phyloP scores from a whole-genome alignment of 2,329 filamentous ascomycete genomes.

The Colletotrichum falcatum region DNA sequence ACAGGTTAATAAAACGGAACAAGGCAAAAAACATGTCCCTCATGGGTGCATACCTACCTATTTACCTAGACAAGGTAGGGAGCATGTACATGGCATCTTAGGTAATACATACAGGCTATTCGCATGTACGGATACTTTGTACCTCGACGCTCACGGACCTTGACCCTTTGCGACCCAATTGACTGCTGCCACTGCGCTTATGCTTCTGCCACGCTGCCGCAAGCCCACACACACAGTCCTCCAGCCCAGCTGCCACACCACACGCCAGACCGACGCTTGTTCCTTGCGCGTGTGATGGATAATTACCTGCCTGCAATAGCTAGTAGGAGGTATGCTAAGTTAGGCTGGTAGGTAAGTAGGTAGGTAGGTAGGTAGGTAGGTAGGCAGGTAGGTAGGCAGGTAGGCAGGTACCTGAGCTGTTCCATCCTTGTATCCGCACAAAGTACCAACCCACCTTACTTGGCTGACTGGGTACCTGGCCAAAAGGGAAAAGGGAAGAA shows the following conservation, averaged over 20 bases:
- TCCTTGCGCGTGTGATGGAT: not conserved
- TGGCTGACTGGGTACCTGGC: not conserved
- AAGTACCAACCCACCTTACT: not conserved
- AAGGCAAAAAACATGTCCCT: too few species aligned
- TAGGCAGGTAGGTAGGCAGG: not conserved
- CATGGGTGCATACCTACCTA: too few species aligned
- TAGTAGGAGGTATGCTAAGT: too few species aligned
- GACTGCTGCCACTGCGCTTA: conserved; percentile 6
- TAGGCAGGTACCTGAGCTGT: not conserved
- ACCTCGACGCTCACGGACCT: not conserved
- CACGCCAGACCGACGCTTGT: not conserved
- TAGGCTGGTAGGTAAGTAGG: too few species aligned
- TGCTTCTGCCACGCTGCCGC: not conserved
- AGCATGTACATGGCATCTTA: too few species aligned
- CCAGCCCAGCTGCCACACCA: not conserved
- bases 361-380: too few species aligned
- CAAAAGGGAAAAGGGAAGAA: not conserved
- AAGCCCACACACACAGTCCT: not conserved
- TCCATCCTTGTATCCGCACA: too few species aligned
- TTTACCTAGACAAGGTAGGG: too few species aligned
- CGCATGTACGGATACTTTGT: too few species aligned
- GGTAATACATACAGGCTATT: too few species aligned
- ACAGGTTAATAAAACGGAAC: too few species aligned
- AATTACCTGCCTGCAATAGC: too few species aligned
- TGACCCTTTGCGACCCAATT: conserved; percentile 8